Base-by-base conservation (phyloP, 495 filamentous ascomycete species). In the Penicillium desertorum region DNA sequence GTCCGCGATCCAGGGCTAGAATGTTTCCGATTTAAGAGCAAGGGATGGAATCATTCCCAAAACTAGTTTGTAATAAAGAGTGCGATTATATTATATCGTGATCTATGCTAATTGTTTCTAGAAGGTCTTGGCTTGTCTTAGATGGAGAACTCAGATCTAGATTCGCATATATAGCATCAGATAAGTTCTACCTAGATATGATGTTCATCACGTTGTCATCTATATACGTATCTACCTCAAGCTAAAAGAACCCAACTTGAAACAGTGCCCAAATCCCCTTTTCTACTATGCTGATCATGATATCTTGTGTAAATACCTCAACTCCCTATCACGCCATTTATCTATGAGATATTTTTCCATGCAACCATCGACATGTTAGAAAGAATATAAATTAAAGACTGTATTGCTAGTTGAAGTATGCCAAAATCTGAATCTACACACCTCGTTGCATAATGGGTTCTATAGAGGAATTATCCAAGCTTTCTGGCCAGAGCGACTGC, bases 271-370 rank as follows among this genome's bases (percentile, higher is more conserved):
- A 39, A 17, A 27, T 17, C 51, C 41, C 51, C 39, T 44, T 54
- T 53, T 41, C 30, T 19, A 22, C 14, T 5, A 51, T 34, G 17
- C 23, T 54, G 51, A 53, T 53, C 51, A 39, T 30, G 51, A 53
- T 53, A 23, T 53, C 39, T 42, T 19, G 50, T 17, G 41, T 44
- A 44, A 53, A 53, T 53, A 16, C 51, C 51, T 44, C 51, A 52
- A 17, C 23, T 14, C 5, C n/a, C 50, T 37, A 45, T 41, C 51
- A 30, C 27, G 5, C 22, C 17, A 30, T 53, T 29, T n/a, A 20
- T 20, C 39, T 54, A 44, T 44, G 51, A 54, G 51, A 44, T 19
- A 54, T 54, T 54, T 51, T 53, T 32, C 8, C 11, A 11, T 5
- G 39, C 19, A 10, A 52, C 34, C 12, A 51, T 41, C 36, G 32